A percentile compares a stretch with the other conserved stretches of the same genome.
Evolutionary conservation across 169 alveolate species (phyloP).

Genomic region (Theileria sp.): DNA sequence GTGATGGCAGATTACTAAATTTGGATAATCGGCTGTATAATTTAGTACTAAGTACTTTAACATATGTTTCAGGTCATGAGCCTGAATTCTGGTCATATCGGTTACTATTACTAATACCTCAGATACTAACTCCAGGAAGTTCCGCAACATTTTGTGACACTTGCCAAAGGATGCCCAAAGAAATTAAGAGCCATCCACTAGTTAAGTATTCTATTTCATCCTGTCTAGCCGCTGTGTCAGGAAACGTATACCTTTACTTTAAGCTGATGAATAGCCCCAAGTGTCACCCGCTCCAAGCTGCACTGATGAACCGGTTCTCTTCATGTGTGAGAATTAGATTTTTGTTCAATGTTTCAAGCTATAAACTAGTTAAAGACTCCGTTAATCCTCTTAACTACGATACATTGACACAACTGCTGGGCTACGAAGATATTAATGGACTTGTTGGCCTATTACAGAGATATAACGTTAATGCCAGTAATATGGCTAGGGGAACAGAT

Average conservation of each 20-base stretch:
- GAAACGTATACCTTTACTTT: slow-evolving; percentile 43
- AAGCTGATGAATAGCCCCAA: slow-evolving; percentile 24
- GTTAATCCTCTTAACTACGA: slow-evolving; percentile 45
- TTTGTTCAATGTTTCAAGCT: slow-evolving; percentile 15
- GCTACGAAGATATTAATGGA: slow-evolving; percentile 37
- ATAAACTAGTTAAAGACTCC: slow-evolving; percentile 19
- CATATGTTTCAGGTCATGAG: slow-evolving; percentile 77
- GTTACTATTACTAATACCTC: slow-evolving; percentile 68
- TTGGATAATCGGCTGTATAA: neutral
- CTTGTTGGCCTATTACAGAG: slow-evolving; percentile 13
- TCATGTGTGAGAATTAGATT: slow-evolving; percentile 30
- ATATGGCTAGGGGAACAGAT: neutral
- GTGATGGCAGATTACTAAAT: slow-evolving; percentile 2
- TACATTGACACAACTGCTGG: slow-evolving; percentile 33
- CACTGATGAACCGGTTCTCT: slow-evolving; percentile 61
- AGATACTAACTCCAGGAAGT: slow-evolving; percentile 56
- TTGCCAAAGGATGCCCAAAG: slow-evolving; percentile 63
- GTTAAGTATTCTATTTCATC: slow-evolving; percentile 52
- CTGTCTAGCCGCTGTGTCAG: slow-evolving; percentile 45
- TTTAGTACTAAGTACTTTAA: slow-evolving; percentile 58
- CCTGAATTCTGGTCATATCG: slow-evolving; percentile 86
- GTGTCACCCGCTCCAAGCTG: slow-evolving; percentile 56
- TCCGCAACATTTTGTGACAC: slow-evolving; percentile 70
- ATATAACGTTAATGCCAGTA: slow-evolving; percentile 23
- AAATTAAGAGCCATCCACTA: slow-evolving; percentile 19